Base-by-base conservation (phyloP, 2,329 filamentous ascomycete species). In the Lachnellula hyalina region DNA sequence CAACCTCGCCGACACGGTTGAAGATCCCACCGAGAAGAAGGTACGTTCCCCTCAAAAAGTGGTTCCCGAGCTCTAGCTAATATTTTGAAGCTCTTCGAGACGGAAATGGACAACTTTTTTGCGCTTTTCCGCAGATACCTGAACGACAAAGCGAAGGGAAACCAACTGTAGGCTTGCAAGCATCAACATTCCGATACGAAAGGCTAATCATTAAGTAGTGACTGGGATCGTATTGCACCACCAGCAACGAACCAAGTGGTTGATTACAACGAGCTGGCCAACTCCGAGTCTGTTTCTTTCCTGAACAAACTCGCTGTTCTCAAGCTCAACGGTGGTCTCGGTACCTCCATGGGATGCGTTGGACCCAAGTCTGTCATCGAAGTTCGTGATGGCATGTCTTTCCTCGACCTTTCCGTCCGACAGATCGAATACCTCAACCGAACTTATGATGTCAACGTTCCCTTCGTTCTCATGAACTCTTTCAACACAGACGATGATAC, bases 51-150 rank as follows among this genome's bases (percentile, higher is more conserved):
- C 17, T 15, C n/a, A 40, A 32, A 12, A 19, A 41, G 2, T 12
- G 14, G 9, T 7, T n/a, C 8, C 23, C 15, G 17, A 15, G 8
- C 45, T 47, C 59, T 12, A 49, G 56, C 61, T 59, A 64, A 53
- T 54, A 17, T 42, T n/a, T 46, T 47, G 65, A 64, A 90, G 89
- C 85, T 95, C 64, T 97, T 97, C 74, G 93, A 97, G 79, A 95
- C 92, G 4, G 93, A 99, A 78, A 97, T 96, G 92, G 94, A 99
- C 84, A 99, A 99, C 85, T 99, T 99, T 82, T 99, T 99, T 72
- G 87, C 91, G 58, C 87, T 99, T 60, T 99, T 99, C 87, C 89
- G 94, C 71, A 86, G 94, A 76, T 99, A 96, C 77, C 80, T 99
- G 61, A 96, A 96, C 73, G 94, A 97, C 79, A 96, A 96, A 82